Percentiles rank a stretch among this genome's conserved stretches.
Conservation (phyloP, 352 stramenopile genomes). For the Pseudoperonospora humuli region DNA sequence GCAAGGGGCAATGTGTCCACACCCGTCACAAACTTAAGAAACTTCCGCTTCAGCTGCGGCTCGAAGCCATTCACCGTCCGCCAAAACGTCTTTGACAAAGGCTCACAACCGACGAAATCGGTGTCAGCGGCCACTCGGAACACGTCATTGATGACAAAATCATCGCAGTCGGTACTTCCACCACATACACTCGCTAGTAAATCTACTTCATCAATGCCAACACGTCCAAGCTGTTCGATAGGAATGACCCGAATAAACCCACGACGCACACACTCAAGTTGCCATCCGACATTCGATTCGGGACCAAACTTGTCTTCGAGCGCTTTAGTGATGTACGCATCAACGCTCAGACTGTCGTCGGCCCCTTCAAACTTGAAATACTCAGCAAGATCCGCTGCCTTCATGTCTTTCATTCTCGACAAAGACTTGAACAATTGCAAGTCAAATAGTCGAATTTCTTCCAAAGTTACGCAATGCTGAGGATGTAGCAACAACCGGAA, state of each 20-base stretch:
- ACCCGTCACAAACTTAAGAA: conserved; percentile 72
- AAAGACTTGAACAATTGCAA: conserved; percentile 35
- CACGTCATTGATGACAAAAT: conserved; percentile 40
- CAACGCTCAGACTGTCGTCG: conserved; percentile 25
- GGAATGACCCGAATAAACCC: conserved; percentile 43
- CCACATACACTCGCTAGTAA: conserved; percentile 35
- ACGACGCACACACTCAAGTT: conserved; percentile 31
- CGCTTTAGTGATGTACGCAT: conserved; percentile 40
- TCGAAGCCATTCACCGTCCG: conserved; percentile 41
- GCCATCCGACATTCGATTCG: conserved; percentile 39
- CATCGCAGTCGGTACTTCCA: background rate
- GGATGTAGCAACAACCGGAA: conserved; percentile 41
- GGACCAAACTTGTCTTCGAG: conserved; percentile 44
- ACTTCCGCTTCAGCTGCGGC: conserved; percentile 42
- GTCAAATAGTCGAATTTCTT: conserved; percentile 44
- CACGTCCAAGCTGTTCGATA: conserved; percentile 13
- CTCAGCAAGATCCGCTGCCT: conserved; percentile 36
- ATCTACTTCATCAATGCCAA: conserved; percentile 23
- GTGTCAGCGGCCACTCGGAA: conserved; percentile 52
- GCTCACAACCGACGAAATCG: conserved; percentile 40
- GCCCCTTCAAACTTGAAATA: conserved; percentile 51
- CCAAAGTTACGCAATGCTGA: conserved; percentile 24
- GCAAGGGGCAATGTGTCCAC: conserved; percentile 51
- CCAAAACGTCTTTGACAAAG: conserved; percentile 45
- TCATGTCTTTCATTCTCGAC: conserved; percentile 40